Conservation (phyloP, 331 rosid species). For the Malus hybrid region DNA sequence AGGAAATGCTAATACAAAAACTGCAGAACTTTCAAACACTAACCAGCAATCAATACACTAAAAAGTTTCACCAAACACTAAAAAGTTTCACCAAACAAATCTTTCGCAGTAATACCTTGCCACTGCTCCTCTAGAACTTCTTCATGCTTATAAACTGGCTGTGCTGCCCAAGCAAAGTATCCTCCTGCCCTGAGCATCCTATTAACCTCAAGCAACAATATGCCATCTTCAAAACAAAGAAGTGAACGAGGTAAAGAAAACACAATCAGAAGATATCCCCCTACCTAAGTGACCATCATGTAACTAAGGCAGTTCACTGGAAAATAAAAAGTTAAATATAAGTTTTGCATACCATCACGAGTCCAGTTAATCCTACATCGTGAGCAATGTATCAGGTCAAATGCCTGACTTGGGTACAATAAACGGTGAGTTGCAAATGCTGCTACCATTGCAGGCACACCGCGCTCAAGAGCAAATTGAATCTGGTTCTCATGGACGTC, state of each 20-base stretch:
- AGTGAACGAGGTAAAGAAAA: slow-evolving; percentile 3
- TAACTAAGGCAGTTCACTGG: background rate
- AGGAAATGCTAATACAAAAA: background rate
- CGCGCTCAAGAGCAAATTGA: slow-evolving; percentile 91
- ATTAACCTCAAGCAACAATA: slow-evolving; percentile 79
- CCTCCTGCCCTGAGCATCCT: slow-evolving; percentile 95
- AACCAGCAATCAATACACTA: background rate
- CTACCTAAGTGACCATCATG: background rate
- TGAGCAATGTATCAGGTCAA: slow-evolving; percentile 91
- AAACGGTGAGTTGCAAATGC: slow-evolving; percentile 86
- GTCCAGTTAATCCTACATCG: slow-evolving; percentile 96
- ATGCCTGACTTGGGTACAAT: slow-evolving; percentile 86
- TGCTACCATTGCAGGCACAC: slow-evolving; percentile 91
- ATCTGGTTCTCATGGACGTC: slow-evolving; percentile 38
- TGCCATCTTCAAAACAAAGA: slow-evolving; percentile 65
- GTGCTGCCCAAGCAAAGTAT: slow-evolving; percentile 98
- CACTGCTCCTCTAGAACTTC: slow-evolving; percentile 80
- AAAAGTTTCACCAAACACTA: background rate
- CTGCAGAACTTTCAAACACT: background rate
- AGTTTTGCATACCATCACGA: slow-evolving; percentile 58
- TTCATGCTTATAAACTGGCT: slow-evolving; percentile 95
- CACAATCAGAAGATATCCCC: slow-evolving; percentile 15
- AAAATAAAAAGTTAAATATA: background rate
- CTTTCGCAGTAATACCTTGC: slow-evolving; percentile 54
- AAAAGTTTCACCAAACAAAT: background rate